These are phyloP conservation scores for Globisporangium apiculatum DNA, from an alignment of 352 stramenopile genomes.

Conservation along the genomic window DNA sequence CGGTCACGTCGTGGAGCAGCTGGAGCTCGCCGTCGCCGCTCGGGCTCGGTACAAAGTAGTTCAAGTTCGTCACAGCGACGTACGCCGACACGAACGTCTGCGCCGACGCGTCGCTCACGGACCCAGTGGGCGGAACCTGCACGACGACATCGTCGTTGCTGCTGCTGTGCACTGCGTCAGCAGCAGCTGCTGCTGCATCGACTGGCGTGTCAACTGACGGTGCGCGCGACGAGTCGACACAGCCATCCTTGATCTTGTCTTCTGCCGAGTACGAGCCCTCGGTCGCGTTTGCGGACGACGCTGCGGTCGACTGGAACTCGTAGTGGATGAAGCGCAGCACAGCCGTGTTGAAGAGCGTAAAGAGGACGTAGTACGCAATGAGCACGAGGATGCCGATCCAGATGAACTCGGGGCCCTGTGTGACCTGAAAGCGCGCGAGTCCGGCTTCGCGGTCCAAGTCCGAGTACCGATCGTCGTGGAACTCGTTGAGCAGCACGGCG, in stretches of 20 bases:
- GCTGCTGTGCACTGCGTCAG: too few relatives aligned
- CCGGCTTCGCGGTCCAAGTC: neutral
- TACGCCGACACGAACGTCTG: conserved; percentile 21
- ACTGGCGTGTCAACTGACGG: conserved; percentile 1
- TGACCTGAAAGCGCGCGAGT: conserved; percentile 12
- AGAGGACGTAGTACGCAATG: conserved; percentile 33
- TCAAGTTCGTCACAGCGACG: conserved; percentile 21
- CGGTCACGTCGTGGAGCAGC: conserved; percentile 32
- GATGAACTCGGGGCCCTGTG: conserved; percentile 18
- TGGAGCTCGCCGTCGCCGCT: conserved; percentile 20
- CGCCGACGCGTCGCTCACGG: neutral
- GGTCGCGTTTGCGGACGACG: neutral
- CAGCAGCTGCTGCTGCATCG: neutral
- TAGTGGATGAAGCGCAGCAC: conserved; percentile 34
- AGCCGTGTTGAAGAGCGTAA: conserved; percentile 28
- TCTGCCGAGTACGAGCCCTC: conserved; percentile 3
- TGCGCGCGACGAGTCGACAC: neutral
- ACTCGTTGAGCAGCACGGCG: conserved; percentile 25
- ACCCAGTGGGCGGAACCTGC: conserved; percentile 1
- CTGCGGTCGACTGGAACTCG: conserved; percentile 14
- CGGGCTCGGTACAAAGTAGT: conserved; percentile 33
- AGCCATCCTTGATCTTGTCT: too few relatives aligned
- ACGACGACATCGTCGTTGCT: conserved; percentile 10
- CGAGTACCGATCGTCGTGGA: conserved; percentile 15
- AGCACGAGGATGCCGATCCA: conserved; percentile 31